Base-by-base conservation (phyloP, 1,284 basidiomycete genomes). In the Heterobasidion occidentale region DNA sequence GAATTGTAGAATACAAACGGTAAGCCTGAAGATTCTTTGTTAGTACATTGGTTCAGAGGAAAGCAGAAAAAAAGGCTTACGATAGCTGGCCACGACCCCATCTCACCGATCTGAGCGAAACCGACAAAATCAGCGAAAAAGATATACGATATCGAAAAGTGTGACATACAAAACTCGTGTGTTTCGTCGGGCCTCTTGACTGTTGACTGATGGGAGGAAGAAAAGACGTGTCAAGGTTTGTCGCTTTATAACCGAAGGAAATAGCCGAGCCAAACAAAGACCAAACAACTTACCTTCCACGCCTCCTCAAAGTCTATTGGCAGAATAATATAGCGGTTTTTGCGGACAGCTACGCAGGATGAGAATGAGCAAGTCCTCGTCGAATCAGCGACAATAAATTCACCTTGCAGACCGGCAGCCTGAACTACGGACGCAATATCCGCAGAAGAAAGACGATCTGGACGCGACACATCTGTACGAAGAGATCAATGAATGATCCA, bases 281-380 rank as follows among this genome's bases (percentile, higher is more conserved):
- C 74, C 63, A 72, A 73, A 81, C 61, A 80, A 83, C 89, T 68
- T 64, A 95, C 92, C 81, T 97, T 98, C 94, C 94, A 98, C 66
- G 93, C 92, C 73, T 98, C 94, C 71, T 99, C 97, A 70, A 98
- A 99, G 80, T 99, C 97, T 36, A 90, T 84, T 0, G 97, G 96
- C 51, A 99, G 78, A 68, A 99, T 96, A 56, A 99, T 84, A 72
- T 99, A 99, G 66, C 97, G 86, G 72, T 98, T 98, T 78, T 97
- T 98, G 59, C 96, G 86, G 36, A 98, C 96, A 62, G 96, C 94
- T 95, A 64, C 15, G 58, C 7, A 38, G 20, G 50, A 51, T 44
- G 38, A 14, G 15, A 9, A 27, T 27, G 11, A 47, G 11, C 9
- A 9, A 36, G 34, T n/a, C 8, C 36, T 15, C 9, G 11, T 35